Conservation (phyloP, 805 yeast species). For the Zygosaccharomyces rouxii region DNA sequence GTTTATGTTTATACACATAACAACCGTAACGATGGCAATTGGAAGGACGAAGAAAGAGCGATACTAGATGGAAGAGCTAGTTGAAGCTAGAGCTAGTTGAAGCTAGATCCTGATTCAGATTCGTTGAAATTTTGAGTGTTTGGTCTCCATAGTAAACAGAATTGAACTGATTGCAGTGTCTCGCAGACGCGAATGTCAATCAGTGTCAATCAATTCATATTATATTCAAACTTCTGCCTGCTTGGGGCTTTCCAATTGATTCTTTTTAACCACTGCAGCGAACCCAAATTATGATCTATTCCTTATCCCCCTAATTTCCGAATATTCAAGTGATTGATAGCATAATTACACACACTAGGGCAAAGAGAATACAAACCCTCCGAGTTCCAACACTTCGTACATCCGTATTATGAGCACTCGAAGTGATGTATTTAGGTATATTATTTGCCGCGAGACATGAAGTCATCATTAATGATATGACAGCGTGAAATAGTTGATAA, state of each 20-base stretch:
- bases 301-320: slow-evolving; percentile 58
- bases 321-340: slow-evolving; percentile 74
- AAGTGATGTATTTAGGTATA: slow-evolving; percentile 65
- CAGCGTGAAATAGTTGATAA: slow-evolving; percentile 63
- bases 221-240: neutral
- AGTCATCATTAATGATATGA: slow-evolving; percentile 67
- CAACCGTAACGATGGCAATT: too few species aligned
- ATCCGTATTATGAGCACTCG: slow-evolving; percentile 82
- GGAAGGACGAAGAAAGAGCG: too few species aligned
- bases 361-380: slow-evolving; percentile 73
- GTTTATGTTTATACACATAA: too few species aligned
- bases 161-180: neutral
- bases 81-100: too few species aligned
- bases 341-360: slow-evolving; percentile 61
- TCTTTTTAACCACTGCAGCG: slow-evolving; percentile 45
- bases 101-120: neutral
- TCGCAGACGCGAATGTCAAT: neutral
- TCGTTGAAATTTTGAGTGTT: neutral
- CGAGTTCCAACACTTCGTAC: slow-evolving; percentile 64
- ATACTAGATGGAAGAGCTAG: too few species aligned
- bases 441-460: slow-evolving; percentile 90
- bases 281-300: slow-evolving; percentile 54
- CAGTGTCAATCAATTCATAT: too few species aligned
- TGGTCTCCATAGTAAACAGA: neutral
- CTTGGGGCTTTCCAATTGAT: slow-evolving; percentile 6